Base-by-base conservation (phyloP, 345 rosid genomes). In the Salix purpurea region DNA sequence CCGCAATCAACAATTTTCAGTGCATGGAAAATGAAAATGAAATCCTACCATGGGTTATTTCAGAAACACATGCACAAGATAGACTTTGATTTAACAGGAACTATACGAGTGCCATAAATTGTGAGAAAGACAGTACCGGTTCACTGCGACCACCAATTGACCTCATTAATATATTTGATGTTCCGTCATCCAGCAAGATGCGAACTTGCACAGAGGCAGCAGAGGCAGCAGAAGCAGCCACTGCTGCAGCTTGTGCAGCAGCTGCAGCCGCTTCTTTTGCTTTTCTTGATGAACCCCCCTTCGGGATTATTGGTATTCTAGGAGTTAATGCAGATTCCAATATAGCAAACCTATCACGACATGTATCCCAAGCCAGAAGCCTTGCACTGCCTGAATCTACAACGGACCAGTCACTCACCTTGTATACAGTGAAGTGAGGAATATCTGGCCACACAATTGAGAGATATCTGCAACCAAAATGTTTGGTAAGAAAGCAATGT, bases 371-470 rank as follows among this genome's bases (percentile, higher is more conserved):
- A 30, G 97, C 96, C 84, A 96, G 86, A 85, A 91, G 88, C 84
- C 97, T 92, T 74, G 99, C 99, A 87, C 92, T 90, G 74, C 98
- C 99, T 78, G 94, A 96, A 85, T 96, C 99, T 86, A 96, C 97
- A 82, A 92, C 83, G 39, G 97, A 86, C 99, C 99, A 96, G 79
- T 93, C 98, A 74, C 94, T 91, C 70, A 92, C 96, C 83, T 92
- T 96, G 91, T 92, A 96, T 83, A 96, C 81, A 71, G 97, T 90
- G 87, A 96, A 96, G 87, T 93, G 88, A 24, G 96, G 92, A 71
- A 96, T 88, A 88, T 96, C 98, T 10, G 99, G 99, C 99, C 99
- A 96, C 77, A 96, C 94, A 80, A 96, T 84, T 48, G 94, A 93
- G 46, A 96, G 91, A 86, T 92, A 93, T 91, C 99, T 96, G 94